Evolutionary conservation across 441 rosid species (phyloP).

Genomic region (Pelargonium citronellum): DNA sequence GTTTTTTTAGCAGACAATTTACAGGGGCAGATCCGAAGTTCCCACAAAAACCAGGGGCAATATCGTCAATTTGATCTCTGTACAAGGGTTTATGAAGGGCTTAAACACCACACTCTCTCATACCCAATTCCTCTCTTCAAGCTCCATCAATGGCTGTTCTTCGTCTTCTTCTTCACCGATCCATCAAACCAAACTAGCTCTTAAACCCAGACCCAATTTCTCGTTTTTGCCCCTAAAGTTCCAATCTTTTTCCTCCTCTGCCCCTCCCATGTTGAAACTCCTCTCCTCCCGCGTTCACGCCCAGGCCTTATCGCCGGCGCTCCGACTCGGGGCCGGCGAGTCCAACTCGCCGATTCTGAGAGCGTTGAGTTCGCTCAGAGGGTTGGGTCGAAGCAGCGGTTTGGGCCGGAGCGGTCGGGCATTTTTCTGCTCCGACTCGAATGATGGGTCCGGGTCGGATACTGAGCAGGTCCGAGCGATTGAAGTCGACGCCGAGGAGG

Average conservation of each 20-base stretch:
- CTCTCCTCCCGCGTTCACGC: slow-evolving; percentile 46
- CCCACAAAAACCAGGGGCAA: slow-evolving; percentile 8
- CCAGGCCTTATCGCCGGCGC: slow-evolving; percentile 32
- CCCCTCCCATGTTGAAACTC: slow-evolving; percentile 71
- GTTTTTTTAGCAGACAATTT: neutral
- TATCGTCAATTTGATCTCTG: slow-evolving; percentile 13
- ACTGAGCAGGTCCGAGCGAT: slow-evolving; percentile 35
- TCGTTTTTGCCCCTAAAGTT: slow-evolving; percentile 15
- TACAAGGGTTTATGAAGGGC: slow-evolving; percentile 82
- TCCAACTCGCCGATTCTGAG: slow-evolving; percentile 36
- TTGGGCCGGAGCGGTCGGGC: slow-evolving; percentile 36
- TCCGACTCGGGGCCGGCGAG: slow-evolving; percentile 32
- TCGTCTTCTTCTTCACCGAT: slow-evolving; percentile 13
- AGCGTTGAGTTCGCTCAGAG: slow-evolving; percentile 45
- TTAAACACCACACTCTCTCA: slow-evolving; percentile 27
- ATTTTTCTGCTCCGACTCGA: slow-evolving; percentile 67
- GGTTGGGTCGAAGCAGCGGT: slow-evolving; percentile 35
- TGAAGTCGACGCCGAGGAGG: slow-evolving; percentile 42
- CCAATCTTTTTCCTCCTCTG: neutral
- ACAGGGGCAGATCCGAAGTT: slow-evolving; percentile 12
- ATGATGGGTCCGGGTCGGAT: slow-evolving; percentile 9
- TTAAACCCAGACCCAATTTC: slow-evolving; percentile 12
- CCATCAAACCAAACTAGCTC: slow-evolving; percentile 14
- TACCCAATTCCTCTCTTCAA: neutral
- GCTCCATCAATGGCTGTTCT: slow-evolving; percentile 21